Conservation (phyloP, 305 asterid genomes). For the Fraxinus greggii region DNA sequence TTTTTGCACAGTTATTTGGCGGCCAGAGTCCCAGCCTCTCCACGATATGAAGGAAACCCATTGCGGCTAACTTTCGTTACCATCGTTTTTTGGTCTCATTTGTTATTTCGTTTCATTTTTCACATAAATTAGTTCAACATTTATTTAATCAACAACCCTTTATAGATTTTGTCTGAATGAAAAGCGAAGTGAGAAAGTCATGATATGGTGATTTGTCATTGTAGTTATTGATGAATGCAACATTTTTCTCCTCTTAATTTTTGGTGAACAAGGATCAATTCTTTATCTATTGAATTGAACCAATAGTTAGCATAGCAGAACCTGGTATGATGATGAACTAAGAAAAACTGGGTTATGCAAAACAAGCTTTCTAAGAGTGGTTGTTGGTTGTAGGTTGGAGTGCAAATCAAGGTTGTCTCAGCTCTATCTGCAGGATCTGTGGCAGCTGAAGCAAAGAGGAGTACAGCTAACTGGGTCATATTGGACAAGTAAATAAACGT, state of each 20-base stretch:
- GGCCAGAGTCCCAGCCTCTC: neutral
- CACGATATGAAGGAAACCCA: neutral
- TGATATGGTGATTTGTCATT: neutral
- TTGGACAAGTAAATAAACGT: conserved; percentile 75
- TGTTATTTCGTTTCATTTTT: neutral
- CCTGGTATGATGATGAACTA: neutral
- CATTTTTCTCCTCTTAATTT: neutral
- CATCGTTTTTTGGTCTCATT: neutral
- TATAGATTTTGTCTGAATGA: neutral
- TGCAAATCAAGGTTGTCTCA: conserved; percentile 62
- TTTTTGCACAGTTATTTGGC: neutral
- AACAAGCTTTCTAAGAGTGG: conserved; percentile 2
- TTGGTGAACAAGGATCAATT: neutral
- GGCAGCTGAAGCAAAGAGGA: conserved; percentile 60
- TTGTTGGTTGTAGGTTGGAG: conserved; percentile 50
- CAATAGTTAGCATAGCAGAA: neutral
- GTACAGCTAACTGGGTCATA: conserved; percentile 61
- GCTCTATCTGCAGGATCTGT: conserved; percentile 53
- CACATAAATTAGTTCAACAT: neutral
- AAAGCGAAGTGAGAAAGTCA: neutral
- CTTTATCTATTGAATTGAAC: neutral
- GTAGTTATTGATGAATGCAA: neutral
- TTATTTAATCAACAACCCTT: neutral
- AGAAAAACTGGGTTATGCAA: neutral
- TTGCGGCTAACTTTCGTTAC: neutral